Evolutionary conservation across 169 alveolate genomes (phyloP).

Genomic region (Plasmodium reichenowi): DNA sequence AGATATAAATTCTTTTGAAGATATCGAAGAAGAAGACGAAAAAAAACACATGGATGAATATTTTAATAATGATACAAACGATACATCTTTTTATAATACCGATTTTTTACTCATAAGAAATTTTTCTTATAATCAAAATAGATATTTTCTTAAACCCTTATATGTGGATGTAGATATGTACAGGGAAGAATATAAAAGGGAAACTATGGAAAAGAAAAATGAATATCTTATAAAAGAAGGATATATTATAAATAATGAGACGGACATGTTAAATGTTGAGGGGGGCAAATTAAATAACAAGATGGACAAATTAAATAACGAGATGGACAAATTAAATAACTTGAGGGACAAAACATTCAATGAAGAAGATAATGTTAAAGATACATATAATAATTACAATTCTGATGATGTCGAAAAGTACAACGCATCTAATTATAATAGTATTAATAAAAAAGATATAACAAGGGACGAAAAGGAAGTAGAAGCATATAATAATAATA

Average conservation of each 20-base stretch:
- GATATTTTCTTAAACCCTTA: conserved; percentile 39
- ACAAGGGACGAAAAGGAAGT: too few relatives aligned
- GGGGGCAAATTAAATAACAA: neutral
- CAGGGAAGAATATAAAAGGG: neutral
- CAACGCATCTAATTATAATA: too few relatives aligned
- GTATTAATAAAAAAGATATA: too few relatives aligned
- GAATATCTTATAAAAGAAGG: neutral
- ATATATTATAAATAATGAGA: neutral
- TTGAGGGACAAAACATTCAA: neutral
- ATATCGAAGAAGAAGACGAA: neutral
- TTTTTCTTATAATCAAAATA: neutral
- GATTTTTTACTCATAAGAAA: conserved; percentile 66
- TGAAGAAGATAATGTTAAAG: too few relatives aligned
- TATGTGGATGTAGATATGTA: conserved; percentile 28
- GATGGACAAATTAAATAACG: neutral
- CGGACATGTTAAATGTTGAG: neutral
- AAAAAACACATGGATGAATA: neutral
- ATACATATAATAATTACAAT: too few relatives aligned
- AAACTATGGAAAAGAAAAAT: neutral
- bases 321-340: neutral
- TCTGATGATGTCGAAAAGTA: too few relatives aligned
- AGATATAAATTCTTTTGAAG: neutral
- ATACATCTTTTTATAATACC: conserved; percentile 33
- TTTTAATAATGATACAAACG: neutral
- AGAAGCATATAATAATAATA: too few relatives aligned